Evolutionary conservation across 768 basidiomycete species (phyloP), one percentile per base, ranked within the genome.

Genomic region (Lactarius sanguifluus): DNA sequence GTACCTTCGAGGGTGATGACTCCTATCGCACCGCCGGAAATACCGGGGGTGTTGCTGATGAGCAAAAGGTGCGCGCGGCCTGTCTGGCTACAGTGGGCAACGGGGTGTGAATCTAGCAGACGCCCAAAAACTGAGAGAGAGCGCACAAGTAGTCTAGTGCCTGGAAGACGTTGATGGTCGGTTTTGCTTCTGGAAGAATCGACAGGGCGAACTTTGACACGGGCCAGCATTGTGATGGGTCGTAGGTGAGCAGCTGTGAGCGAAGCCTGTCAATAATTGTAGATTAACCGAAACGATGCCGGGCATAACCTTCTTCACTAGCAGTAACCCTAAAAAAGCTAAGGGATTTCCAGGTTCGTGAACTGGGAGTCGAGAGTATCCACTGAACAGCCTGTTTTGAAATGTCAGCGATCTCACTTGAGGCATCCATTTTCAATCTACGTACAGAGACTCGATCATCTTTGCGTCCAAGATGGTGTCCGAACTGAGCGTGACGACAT

Each of bases 351-450:
- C 85, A 3, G 89, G 82, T 66, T 86, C 85, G 72, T 96, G 92
- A 0, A 98, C 85, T 0, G 96, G 96, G 72, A 98, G 91, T 23
- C 96, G 87, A 1, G 94, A 96, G 74, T 96, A 97, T 0, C 96
- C 96, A 69, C 87, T 90, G n/a, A 81, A 73, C 25, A 91, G 76
- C 57, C 88, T 90, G 71, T n/a, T 62, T 54, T 28, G 9, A 36
- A 71, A 57, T 28, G 12, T 66, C 18, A 64, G 60, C 38, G 36
- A 47, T 28, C 58, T 15, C 20, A 45, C 13, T 32, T 18, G 23
- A 63, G 47, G n/a, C 43, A 16, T n/a, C 28, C 5, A 41, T 3
- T 54, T 65, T 20, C 8, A 15, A 36, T 32, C 6, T 32, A 32
- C 82, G 15, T 71, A 90, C 91, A 93, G 84, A 57, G 80, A 80